Evolutionary conservation across 306 rosid species (phyloP).

Genomic region (Crataegus laevigata): DNA sequence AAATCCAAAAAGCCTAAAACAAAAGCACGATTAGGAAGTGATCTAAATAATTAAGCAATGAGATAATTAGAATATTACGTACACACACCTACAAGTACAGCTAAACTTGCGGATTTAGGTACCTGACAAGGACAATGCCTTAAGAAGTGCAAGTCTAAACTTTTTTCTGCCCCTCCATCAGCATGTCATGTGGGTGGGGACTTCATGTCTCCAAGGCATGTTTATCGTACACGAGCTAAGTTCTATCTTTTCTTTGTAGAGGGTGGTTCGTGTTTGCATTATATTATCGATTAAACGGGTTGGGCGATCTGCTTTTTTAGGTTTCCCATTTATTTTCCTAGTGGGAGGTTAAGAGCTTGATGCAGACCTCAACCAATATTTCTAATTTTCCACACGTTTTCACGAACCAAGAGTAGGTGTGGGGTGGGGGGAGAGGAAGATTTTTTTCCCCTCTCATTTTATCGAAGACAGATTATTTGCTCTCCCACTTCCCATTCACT

Average conservation of each 20-base stretch:
- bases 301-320: constrained; percentile 23
- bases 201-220: constrained; percentile 2
- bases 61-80: neutral
- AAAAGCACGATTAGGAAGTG: neutral
- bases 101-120: neutral
- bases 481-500: too few relatives aligned
- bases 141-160: neutral
- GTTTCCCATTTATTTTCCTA: constrained; percentile 22
- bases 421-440: neutral
- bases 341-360: neutral
- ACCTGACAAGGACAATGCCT: constrained; percentile 9
- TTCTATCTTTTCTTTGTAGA: neutral
- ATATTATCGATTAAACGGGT: constrained; percentile 14
- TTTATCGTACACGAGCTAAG: neutral
- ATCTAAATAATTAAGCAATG: neutral
- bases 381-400: constrained; percentile 1
- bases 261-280: constrained; percentile 3
- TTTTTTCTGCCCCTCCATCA: neutral
- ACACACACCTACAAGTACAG: neutral
- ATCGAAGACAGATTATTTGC: too few relatives aligned
- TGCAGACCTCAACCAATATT: neutral
- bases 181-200: constrained; percentile 10
- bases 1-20: neutral
- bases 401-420: constrained; percentile 4
- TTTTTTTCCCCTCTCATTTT: neutral